phyloP scores from a whole-genome alignment of 148 eudicot genomes.

The Talinum fruticosum region DNA sequence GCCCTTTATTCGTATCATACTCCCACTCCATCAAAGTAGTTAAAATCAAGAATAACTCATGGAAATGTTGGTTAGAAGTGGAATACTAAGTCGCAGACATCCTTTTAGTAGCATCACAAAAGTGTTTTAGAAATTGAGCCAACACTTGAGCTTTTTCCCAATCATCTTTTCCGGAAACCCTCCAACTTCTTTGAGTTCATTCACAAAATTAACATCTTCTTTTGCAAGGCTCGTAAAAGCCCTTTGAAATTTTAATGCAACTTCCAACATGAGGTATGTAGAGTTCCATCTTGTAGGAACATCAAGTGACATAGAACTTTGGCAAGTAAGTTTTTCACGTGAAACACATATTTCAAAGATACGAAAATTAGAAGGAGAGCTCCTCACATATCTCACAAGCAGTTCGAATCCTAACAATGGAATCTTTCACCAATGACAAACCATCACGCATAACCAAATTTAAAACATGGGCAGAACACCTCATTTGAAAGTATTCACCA shows the following conservation, averaged over 20 bases:
- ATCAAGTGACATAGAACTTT: background rate
- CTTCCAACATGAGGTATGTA: background rate
- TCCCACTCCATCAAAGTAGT: background rate
- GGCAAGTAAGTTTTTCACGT: background rate
- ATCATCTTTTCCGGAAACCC: background rate
- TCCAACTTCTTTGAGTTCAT: background rate
- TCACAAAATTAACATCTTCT: background rate
- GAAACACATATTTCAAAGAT: background rate
- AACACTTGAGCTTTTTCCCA: conserved; percentile 1
- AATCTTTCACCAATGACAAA: background rate
- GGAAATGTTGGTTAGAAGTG: background rate
- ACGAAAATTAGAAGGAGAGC: background rate
- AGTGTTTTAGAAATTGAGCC: background rate
- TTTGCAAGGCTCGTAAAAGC: background rate
- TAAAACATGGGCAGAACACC: background rate
- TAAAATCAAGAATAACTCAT: background rate
- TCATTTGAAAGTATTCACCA: conserved; percentile 1
- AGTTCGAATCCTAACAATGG: background rate
- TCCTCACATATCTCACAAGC: conserved; percentile 8
- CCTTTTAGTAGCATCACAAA: conserved; percentile 9
- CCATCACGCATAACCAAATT: background rate
- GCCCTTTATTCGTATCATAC: background rate
- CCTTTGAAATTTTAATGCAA: conserved; percentile 1
- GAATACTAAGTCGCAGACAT: background rate
- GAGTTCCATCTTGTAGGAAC: conserved; percentile 5